Base-by-base conservation (phyloP, 805 yeast species). In the Komagataella ulmi region DNA sequence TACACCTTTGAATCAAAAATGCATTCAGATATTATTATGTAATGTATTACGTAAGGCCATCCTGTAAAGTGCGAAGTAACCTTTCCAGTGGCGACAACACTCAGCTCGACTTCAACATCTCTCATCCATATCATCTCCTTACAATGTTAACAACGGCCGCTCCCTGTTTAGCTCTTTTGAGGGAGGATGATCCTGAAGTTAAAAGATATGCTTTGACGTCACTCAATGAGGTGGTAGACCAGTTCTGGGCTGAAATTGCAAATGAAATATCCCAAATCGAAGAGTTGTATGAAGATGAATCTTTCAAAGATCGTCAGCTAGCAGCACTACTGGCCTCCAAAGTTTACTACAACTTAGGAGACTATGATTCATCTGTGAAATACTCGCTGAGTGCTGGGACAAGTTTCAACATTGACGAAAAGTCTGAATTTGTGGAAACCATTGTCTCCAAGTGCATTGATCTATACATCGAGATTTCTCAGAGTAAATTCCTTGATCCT, bases 231-330 rank as follows among this genome's bases (percentile, higher is more conserved):
- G 77, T 85, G 50, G 97, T 88, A 50, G 96, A 89, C 69, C 90
- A 88, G 66, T 75, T 88, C 54, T 93, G 99, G 99, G 88, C 99
- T 2, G 98, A 93, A 71, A 86, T 93, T 53, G 95, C 99, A 53
- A 93, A 93, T 69, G 82, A 78, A 61, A 79, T 93, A 55, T 73
- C 87, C 24, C 89, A 86, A 52, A 85, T 93, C 61, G 99, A 93
- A 70, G 95, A 88, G 56, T 72, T 93, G 51, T 89, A 83, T 61
- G 98, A 93, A 68, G 96, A 91, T 65, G 75, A 77, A 54, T 66
- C 75, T 21, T 93, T 91, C 67, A 80, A 81, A 51, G 81, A 85
- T 55, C 79, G 95, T 58, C 70, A 79, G 48, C 75, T 91, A 61
- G 98, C 98, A 7, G 98, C 99, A 2, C 73, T 93, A 54, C 78